A percentile compares a stretch with the other conserved stretches of the same genome.
These are phyloP conservation scores for Sporormia fimetaria DNA, from an alignment of 495 filamentous ascomycete species.

Conservation along the genomic window DNA sequence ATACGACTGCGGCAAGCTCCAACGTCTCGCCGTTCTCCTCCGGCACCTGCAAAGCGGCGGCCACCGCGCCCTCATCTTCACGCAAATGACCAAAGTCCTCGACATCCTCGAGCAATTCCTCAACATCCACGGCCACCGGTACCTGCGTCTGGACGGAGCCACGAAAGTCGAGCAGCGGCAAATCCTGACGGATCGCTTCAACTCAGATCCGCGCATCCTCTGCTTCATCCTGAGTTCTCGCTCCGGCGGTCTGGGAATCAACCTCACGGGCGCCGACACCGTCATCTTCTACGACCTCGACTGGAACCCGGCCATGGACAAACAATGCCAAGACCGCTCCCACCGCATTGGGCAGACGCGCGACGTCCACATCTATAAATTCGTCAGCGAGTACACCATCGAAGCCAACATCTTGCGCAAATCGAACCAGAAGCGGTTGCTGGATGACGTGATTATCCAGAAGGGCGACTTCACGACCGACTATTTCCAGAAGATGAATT, in stretches of 20 bases:
- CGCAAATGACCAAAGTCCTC: conserved; percentile 97
- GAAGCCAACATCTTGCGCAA: conserved; percentile 98
- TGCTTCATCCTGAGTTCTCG: conserved; percentile 92
- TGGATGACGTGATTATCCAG: conserved; percentile 97
- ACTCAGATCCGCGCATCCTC: conserved; percentile 81
- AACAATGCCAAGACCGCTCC: conserved; percentile 95
- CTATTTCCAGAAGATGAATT: conserved; percentile 75
- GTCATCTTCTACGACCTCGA: conserved; percentile 99
- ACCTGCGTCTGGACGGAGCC: conserved; percentile 85
- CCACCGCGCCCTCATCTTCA: conserved; percentile 93
- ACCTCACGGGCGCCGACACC: conserved; percentile 90
- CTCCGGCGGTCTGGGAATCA: conserved; percentile 91
- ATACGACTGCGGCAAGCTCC: conserved; percentile 96
- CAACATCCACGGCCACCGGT: conserved; percentile 95
- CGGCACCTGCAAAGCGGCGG: conserved; percentile 79
- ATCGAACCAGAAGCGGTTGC: conserved; percentile 90
- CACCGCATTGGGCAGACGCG: conserved; percentile 97
- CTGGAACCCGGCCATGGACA: conserved; percentile 99
- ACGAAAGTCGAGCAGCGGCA: conserved; percentile 94
- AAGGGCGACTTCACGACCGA: conserved; percentile 98
- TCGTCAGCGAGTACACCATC: conserved; percentile 95
- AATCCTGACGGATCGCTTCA: conserved; percentile 92
- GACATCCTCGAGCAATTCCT: conserved; percentile 97
- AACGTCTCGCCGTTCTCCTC: conserved; percentile 76
- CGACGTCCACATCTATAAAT: conserved; percentile 95